phyloP scores from a whole-genome alignment of 495 filamentous ascomycete species.

The Talaromyces stipitatus region DNA sequence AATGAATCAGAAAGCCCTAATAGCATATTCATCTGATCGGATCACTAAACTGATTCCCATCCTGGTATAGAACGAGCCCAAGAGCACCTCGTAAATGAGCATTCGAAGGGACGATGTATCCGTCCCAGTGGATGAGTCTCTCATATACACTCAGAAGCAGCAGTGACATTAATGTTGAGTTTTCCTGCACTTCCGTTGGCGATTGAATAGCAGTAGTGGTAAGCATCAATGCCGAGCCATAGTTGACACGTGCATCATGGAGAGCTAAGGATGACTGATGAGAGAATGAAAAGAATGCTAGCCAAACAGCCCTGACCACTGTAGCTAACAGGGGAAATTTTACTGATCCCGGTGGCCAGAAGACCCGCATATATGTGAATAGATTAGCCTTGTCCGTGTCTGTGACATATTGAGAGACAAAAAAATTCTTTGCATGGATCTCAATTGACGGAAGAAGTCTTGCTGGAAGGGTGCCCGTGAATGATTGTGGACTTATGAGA shows the following conservation, averaged over 20 bases:
- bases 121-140: background rate
- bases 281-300: conserved; percentile 3
- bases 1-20: background rate
- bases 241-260: background rate
- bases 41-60: background rate
- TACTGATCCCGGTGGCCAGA: background rate
- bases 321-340: background rate
- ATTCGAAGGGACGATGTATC: background rate
- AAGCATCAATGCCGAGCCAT: conserved; percentile 4
- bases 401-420: conserved; percentile 2
- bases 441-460: background rate
- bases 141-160: background rate
- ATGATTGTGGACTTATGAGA: background rate
- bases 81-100: conserved; percentile 4
- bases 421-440: background rate
- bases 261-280: background rate
- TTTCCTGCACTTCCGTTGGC: background rate
- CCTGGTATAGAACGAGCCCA: background rate
- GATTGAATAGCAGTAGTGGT: conserved; percentile 2
- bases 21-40: background rate
- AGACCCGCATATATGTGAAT: conserved; percentile 4
- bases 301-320: background rate
- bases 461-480: background rate
- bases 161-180: background rate
- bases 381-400: conserved; percentile 1